Percentiles rank a stretch among this genome's conserved stretches.
Evolutionary conservation across 2,329 filamentous ascomycete genomes (phyloP).

Genomic region (Phoma herbarum): DNA sequence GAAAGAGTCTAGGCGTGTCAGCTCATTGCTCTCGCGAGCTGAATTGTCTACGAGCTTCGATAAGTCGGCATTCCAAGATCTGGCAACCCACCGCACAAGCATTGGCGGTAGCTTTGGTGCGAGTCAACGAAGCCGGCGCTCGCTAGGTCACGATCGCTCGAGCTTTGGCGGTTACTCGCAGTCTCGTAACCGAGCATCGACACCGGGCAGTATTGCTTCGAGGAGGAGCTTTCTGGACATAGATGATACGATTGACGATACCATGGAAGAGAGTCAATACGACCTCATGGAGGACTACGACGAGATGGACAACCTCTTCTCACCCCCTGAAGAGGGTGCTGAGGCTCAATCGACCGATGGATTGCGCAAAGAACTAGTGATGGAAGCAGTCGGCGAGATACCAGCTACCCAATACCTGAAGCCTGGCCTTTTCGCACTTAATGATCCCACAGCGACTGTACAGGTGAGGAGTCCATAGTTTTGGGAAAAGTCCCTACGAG

Average conservation of each 20-base stretch:
- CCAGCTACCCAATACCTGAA: conserved; percentile 42
- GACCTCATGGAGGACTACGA: conserved; percentile 52
- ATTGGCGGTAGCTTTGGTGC: conserved; percentile 55
- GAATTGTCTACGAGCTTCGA: conserved; percentile 89
- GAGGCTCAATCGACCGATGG: conserved; percentile 48
- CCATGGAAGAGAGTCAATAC: conserved; percentile 51
- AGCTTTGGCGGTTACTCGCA: conserved; percentile 62
- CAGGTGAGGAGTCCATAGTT: conserved; percentile 25
- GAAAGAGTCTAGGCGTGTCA: conserved; percentile 79
- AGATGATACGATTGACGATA: conserved; percentile 50
- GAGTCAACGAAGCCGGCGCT: conserved; percentile 72
- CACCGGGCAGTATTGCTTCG: conserved; percentile 58
- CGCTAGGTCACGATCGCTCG: conserved; percentile 72
- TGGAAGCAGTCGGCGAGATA: conserved; percentile 49
- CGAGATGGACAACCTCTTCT: conserved; percentile 51
- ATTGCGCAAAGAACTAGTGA: conserved; percentile 51
- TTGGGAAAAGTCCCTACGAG: background rate
- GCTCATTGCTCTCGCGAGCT: conserved; percentile 86
- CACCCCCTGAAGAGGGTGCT: conserved; percentile 39
- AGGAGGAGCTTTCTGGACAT: conserved; percentile 51
- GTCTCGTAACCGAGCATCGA: conserved; percentile 63
- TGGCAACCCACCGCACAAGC: conserved; percentile 60
- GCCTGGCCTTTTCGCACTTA: conserved; percentile 38
- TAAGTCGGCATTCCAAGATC: conserved; percentile 79
- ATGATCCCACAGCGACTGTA: conserved; percentile 22